Percentiles rank a stretch among this genome's conserved stretches.
phyloP scores from a whole-genome alignment of 192 early-diverging fungal genomes.

The Coemansia sp. region DNA sequence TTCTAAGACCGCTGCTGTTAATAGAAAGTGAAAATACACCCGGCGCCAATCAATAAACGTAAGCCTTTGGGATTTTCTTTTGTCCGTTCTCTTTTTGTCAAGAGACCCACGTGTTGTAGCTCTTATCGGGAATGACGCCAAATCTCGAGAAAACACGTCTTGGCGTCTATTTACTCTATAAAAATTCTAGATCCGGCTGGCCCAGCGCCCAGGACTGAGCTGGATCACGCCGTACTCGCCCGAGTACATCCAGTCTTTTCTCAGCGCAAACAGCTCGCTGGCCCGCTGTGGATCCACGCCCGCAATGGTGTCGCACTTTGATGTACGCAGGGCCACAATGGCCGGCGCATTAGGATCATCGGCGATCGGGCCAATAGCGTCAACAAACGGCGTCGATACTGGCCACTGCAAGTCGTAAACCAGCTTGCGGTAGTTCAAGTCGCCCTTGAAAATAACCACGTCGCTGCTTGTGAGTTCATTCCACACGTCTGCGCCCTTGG shows the following conservation, averaged over 20 bases:
- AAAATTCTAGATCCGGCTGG: neutral
- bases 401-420: slow-evolving; percentile 91
- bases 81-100: too few species aligned
- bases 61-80: too few species aligned
- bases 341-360: slow-evolving; percentile 57
- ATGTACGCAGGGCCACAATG: slow-evolving; percentile 77
- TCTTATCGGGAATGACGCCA: neutral
- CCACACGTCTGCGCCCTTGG: slow-evolving; percentile 66
- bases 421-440: slow-evolving; percentile 94
- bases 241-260: slow-evolving; percentile 64
- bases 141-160: too few species aligned
- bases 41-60: too few species aligned
- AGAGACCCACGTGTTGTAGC: neutral
- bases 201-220: slow-evolving; percentile 53
- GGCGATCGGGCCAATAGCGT: slow-evolving; percentile 77
- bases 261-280: slow-evolving; percentile 22
- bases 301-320: slow-evolving; percentile 81
- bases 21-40: too few species aligned
- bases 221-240: slow-evolving; percentile 74
- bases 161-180: too few species aligned
- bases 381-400: slow-evolving; percentile 75
- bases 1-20: too few species aligned
- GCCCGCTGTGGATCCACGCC: slow-evolving; percentile 62
- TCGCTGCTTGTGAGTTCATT: slow-evolving; percentile 56
- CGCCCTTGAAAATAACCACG: slow-evolving; percentile 91